Base-by-base conservation (phyloP, 257 asterid genomes). In the Mentha longifolia region DNA sequence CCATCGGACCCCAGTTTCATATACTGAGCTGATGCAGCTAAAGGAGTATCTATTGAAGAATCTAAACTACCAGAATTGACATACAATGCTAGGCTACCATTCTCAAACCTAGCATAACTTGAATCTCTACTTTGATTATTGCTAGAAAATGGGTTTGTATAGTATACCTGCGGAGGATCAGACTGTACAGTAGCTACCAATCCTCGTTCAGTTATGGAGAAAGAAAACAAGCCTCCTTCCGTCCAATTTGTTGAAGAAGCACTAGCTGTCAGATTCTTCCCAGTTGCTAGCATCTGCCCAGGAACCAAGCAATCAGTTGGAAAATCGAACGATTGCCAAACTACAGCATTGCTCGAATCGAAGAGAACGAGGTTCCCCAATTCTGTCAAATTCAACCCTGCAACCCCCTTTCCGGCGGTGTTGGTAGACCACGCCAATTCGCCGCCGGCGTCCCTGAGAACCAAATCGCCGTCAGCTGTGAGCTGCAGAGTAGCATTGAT, bases 1-100 rank as follows among this genome's bases (percentile, higher is more conserved):
- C 88, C 86, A 70, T 83, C 85, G 5, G 75, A 8, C 50, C 74
- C 80, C 42, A 85, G 9, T 64, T 63, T 81, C 74, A 83, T 68
- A 55, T 74, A 83, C 31, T 80, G 90, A 5, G 82, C 86, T 41
- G 79, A 78, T 9, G 59, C 60, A 39, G 73, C 75, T 46, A 0
- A 12, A 58, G 70, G 76, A n/a, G 74, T n/a, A 25, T 33, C 0
- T 33, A 76, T 45, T 0, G 17, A 13, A 1, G 9, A 0, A 74
- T 68, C 73, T 6, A 33, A 33, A 3, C 39, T 69, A 9, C 72
- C 47, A 13, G 74, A 61, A 68, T 55, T 39, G 9, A 79, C 16
- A 14, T 71, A 64, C 3, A 83, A 61, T 14, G 67, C 77, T 54
- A 85, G 3, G 43, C 88, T 80, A 9, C 84, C 83, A 72, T 85